phyloP scores from a whole-genome alignment of 805 yeast species.

The Wickerhamomyces chaumierensis region DNA sequence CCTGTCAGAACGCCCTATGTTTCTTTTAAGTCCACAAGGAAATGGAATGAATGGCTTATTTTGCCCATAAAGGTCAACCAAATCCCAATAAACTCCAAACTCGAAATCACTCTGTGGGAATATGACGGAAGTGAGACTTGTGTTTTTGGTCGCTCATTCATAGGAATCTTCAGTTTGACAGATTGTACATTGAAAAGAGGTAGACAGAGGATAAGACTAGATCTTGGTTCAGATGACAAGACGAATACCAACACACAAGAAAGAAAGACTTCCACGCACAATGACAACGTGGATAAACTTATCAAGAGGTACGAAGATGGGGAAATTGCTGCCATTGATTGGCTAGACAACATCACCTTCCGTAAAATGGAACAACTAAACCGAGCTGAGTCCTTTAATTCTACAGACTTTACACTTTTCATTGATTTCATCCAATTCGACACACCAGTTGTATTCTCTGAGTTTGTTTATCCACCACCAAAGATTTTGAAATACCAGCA shows the following conservation, averaged over 20 bases:
- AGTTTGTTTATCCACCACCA: conserved; percentile 30
- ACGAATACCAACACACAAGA: neutral
- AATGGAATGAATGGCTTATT: conserved; percentile 65
- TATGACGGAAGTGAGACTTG: conserved; percentile 41
- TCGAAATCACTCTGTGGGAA: conserved; percentile 60
- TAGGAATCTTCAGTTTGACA: conserved; percentile 44
- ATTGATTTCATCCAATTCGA: conserved; percentile 58
- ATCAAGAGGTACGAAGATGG: conserved; percentile 59
- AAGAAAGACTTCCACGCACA: neutral
- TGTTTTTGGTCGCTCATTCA: conserved; percentile 49
- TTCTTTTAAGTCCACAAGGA: conserved; percentile 32
- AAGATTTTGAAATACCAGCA: conserved; percentile 29
- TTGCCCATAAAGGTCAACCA: conserved; percentile 66
- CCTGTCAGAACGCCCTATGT: conserved; percentile 40
- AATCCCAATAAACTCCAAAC: conserved; percentile 48
- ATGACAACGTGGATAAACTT: conserved; percentile 35
- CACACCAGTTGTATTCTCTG: conserved; percentile 61
- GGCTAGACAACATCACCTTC: conserved; percentile 66
- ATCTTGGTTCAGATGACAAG: conserved; percentile 22
- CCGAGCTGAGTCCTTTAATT: conserved; percentile 15
- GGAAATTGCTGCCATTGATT: conserved; percentile 45
- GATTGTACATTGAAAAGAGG: conserved; percentile 62
- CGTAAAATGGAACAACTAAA: conserved; percentile 30
- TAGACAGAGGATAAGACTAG: conserved; percentile 43
- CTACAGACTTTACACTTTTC: conserved; percentile 26